Conservation (phyloP, 768 basidiomycete species). For the Boletus tomentosulus region DNA sequence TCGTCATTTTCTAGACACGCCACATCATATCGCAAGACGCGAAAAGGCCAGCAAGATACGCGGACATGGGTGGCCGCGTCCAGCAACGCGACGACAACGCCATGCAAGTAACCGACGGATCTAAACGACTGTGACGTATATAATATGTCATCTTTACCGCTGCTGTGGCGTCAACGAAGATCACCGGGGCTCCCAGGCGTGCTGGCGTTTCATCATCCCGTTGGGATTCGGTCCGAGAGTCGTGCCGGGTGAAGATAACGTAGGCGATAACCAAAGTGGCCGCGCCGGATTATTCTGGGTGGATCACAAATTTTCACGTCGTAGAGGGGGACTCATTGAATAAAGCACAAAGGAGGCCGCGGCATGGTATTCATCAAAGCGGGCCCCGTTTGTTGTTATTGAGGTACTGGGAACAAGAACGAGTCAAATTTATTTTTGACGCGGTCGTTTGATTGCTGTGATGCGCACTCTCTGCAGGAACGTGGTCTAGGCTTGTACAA, state of each 20-base stretch:
- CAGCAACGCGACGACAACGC: background rate
- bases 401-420: background rate
- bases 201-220: slow-evolving; percentile 7
- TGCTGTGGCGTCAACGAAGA: slow-evolving; percentile 1
- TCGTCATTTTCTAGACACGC: no score
- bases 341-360: background rate
- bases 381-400: background rate
- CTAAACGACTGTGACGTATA: slow-evolving; percentile 1
- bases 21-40: background rate
- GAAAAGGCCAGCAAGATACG: background rate
- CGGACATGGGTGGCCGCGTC: slow-evolving; percentile 1
- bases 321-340: background rate
- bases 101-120: background rate
- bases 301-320: background rate
- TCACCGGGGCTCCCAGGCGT: slow-evolving; percentile 2
- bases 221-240: background rate
- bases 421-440: background rate
- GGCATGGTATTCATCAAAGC: background rate
- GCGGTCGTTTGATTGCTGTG: background rate
- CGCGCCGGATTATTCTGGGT: background rate
- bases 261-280: background rate
- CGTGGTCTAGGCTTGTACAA: background rate
- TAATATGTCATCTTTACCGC: background rate
- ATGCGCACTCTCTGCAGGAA: background rate
- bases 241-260: background rate